Evolutionary conservation across 176 grass and related monocot species (phyloP), one percentile per base, ranked within the genome.

Genomic region (Triticum monococcum): DNA sequence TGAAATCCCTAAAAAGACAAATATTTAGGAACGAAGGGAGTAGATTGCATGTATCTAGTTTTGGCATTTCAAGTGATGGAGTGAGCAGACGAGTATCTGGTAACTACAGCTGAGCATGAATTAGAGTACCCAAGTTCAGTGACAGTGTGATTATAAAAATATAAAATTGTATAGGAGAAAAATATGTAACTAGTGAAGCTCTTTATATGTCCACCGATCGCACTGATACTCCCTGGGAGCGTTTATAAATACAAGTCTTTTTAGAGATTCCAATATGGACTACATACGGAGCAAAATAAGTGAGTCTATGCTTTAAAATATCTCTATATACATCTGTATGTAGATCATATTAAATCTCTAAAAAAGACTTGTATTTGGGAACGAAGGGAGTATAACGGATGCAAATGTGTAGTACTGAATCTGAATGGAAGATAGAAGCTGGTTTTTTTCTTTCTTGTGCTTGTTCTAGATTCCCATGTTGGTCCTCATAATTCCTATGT

Each of bases 391-490:
- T 30, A 30, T 30, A 30, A 30, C 28, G 28, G 73, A 54, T 54
- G 45, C 25, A 76, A 54, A 54, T 76, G 70, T 75, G 24, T 75
- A 75, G 23, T 75, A 28, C 12, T 48, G 74, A 77, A 33, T 77
- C 26, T 9, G 48, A 57, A 56, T 9, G 26, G 46, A 75, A 32
- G 26, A 56, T 11, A 35, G 25, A 77, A 77, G 74, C 74, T 57
- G 74, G 17, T 77, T 9, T 56, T 22, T 77, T 56, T 77, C 20
- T 57, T 59, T 57, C 48, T 13, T 77, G 50, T 57, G 18, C 30
- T 22, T 77, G 4, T 50, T 75, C 43, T 75, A 14, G 43, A 52
- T 43, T 43, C 12, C 23, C 43, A 46, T 74, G 37, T 38, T 9
- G 36, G 37, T 70, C 9, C 67, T 35, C 68, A 70, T 70, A 38